Evolutionary conservation across 1,284 basidiomycete genomes (phyloP).

Genomic region (Fomitiporia mediterranea): DNA sequence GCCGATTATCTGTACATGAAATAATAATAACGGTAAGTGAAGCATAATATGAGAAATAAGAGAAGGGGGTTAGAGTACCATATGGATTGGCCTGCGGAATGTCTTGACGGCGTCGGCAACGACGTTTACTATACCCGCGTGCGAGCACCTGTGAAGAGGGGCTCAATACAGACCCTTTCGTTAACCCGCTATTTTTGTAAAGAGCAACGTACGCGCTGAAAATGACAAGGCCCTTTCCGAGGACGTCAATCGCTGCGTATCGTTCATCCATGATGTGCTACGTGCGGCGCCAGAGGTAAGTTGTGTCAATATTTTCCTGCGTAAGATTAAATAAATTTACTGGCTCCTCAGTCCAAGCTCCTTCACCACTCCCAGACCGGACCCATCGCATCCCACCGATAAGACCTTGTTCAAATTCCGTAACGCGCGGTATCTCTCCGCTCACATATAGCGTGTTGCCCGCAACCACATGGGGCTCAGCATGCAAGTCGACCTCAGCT

Average conservation of each 20-base stretch:
- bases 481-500: conserved; percentile 52
- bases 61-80: conserved; percentile 38
- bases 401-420: conserved; percentile 62
- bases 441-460: conserved; percentile 65
- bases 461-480: conserved; percentile 58
- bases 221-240: conserved; percentile 73
- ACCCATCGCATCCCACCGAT: conserved; percentile 66
- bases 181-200: conserved; percentile 1
- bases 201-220: conserved; percentile 64
- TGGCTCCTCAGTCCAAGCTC: conserved; percentile 58
- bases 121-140: conserved; percentile 82
- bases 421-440: conserved; percentile 72
- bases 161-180: not conserved
- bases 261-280: conserved; percentile 80
- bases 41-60: not conserved
- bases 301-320: no score
- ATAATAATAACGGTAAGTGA: conserved; percentile 6
- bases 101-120: conserved; percentile 58
- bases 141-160: conserved; percentile 54
- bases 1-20: conserved; percentile 54
- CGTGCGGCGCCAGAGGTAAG: not conserved
- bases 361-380: conserved; percentile 33
- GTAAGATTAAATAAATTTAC: conserved; percentile 35
- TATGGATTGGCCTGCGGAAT: conserved; percentile 68
- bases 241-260: conserved; percentile 70